Evolutionary conservation across 768 basidiomycete genomes (phyloP).

Genomic region (Termitomyces sp.): DNA sequence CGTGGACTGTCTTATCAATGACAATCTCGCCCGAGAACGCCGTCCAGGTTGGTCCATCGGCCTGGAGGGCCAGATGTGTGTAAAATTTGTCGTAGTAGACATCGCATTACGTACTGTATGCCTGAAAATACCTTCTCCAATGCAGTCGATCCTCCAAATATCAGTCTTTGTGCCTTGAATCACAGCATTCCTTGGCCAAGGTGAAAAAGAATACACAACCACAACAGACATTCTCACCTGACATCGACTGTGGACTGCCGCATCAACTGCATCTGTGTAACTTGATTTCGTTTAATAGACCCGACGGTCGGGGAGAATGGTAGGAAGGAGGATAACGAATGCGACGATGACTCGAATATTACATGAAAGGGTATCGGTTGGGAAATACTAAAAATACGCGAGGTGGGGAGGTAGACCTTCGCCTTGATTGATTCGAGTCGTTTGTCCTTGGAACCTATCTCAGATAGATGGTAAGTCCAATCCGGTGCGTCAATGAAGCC

Average conservation of each 20-base stretch:
- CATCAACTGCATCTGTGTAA: slow-evolving; percentile 55
- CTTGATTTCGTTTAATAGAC: slow-evolving; percentile 22
- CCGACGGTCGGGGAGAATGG: slow-evolving; percentile 47
- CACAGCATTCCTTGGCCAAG: slow-evolving; percentile 34
- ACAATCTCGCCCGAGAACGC: slow-evolving; percentile 58
- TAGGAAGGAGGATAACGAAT: slow-evolving; percentile 54
- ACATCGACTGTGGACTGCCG: slow-evolving; percentile 68
- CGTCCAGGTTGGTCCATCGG: slow-evolving; percentile 57
- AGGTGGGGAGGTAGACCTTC: slow-evolving; percentile 49
- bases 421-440: slow-evolving; percentile 32
- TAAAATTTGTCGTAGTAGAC: background rate
- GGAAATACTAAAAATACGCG: slow-evolving; percentile 51
- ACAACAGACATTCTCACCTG: slow-evolving; percentile 24
- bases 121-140: slow-evolving; percentile 59
- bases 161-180: slow-evolving; percentile 55
- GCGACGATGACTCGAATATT: slow-evolving; percentile 47
- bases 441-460: slow-evolving; percentile 32
- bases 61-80: slow-evolving; percentile 28
- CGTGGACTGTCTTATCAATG: slow-evolving; percentile 40
- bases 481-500: slow-evolving; percentile 41
- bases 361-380: slow-evolving; percentile 66
- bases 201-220: background rate
- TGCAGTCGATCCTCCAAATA: slow-evolving; percentile 62
- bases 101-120: slow-evolving; percentile 38
- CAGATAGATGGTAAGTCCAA: slow-evolving; percentile 45